Evolutionary conservation across 345 rosid species (phyloP), one percentile per base, ranked within the genome.

Genomic region (Corchorus capsularis): DNA sequence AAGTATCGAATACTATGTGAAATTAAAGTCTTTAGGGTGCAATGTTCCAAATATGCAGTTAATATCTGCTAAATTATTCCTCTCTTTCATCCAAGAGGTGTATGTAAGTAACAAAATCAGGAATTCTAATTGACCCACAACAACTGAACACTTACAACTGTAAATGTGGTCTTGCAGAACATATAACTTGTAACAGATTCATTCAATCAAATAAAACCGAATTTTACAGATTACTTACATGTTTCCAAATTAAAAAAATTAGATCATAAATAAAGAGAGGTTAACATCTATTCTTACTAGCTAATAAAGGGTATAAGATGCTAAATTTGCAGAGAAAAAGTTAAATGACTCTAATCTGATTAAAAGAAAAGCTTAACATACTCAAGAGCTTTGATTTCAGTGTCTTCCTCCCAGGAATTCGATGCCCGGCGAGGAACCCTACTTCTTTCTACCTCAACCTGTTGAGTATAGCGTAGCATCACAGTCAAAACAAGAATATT

Each of bases 311-410:
- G 12, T 46, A 71, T 39, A 43, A 78, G 37, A 71, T 72, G 73
- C 55, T 49, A 20, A 47, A 76, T 15, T 53, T 61, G 70, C 45
- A 57, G 68, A 8, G 55, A 47, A 57, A 71, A 20, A 11, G 8
- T 71, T 34, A 32, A 71, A 10, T 47, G 62, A 34, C n/a, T 35
- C 34, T 19, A 54, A 70, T 53, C 34, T 35, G 53, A 70, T 37
- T 35, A 70, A 53, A 27, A 46, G 39, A 63, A 56, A 43, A 34
- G 60, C 80, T 59, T 15, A 47, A 81, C 95, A 53, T 91, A 96
- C 99, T 94, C 99, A 2, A 94, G 97, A 55, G 88, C 91, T 87
- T 89, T 96, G 81, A 96, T 89, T 86, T 96, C 98, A 63, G 95
- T 56, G 63, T 96, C 97, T 81, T 96, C 99, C 77, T 94, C 98